Evolutionary conservation across 805 yeast genomes (phyloP).

Genomic region (Isabelozyma heimii): DNA sequence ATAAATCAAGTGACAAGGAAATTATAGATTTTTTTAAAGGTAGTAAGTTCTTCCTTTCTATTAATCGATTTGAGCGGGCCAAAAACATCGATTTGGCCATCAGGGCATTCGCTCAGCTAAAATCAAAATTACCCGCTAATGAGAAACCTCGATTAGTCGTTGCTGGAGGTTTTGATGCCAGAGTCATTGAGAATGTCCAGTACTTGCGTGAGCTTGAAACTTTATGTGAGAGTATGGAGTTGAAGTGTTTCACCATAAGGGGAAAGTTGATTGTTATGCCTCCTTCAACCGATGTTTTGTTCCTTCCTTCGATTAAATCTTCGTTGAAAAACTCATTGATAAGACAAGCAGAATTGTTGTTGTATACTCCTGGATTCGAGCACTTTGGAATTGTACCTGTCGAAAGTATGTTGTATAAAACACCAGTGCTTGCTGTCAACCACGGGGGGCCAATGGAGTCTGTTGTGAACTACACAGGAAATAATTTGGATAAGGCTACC

Average conservation of each 20-base stretch:
- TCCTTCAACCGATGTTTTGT: slow-evolving; percentile 51
- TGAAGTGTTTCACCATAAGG: slow-evolving; percentile 46
- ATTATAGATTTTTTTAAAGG: slow-evolving; percentile 33
- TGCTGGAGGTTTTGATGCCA: slow-evolving; percentile 88
- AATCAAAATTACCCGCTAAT: slow-evolving; percentile 20
- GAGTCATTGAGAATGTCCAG: slow-evolving; percentile 72
- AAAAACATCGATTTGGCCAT: slow-evolving; percentile 82
- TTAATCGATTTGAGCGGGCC: slow-evolving; percentile 86
- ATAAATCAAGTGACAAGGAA: slow-evolving; percentile 25
- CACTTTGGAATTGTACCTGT: slow-evolving; percentile 98
- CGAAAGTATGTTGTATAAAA: slow-evolving; percentile 84
- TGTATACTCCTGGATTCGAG: slow-evolving; percentile 89
- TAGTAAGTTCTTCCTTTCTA: slow-evolving; percentile 56
- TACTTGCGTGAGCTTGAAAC: slow-evolving; percentile 61
- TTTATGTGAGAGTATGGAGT: slow-evolving; percentile 42
- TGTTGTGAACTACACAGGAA: slow-evolving; percentile 34
- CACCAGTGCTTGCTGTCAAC: slow-evolving; percentile 81
- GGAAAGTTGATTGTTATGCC: slow-evolving; percentile 36
- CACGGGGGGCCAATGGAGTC: slow-evolving; percentile 95
- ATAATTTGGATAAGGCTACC: slow-evolving; percentile 43
- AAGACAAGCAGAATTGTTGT: slow-evolving; percentile 52
- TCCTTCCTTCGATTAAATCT: slow-evolving; percentile 78
- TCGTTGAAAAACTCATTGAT: slow-evolving; percentile 62
- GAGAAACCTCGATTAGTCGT: slow-evolving; percentile 54
- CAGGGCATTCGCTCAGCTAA: slow-evolving; percentile 54